phyloP scores from a whole-genome alignment of 139 green algal genomes.

The Pycnococcus provasolii region DNA sequence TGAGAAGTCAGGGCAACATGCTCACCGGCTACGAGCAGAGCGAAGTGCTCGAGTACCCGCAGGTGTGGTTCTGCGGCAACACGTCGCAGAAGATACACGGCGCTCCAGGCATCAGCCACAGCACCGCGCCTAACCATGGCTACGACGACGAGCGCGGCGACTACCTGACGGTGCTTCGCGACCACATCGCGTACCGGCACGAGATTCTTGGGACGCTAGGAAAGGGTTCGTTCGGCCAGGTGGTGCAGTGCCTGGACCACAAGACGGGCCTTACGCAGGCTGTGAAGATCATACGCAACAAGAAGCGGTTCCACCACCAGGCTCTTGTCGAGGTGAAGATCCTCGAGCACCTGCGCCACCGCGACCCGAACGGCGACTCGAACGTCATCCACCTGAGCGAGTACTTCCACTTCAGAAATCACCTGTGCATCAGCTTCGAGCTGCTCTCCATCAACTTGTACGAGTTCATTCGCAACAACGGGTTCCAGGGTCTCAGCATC shows the following conservation, averaged over 20 bases:
- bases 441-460: conserved; percentile 77
- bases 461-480: conserved; percentile 74
- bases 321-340: conserved; percentile 69
- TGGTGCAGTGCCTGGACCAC: conserved; percentile 72
- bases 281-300: conserved; percentile 81
- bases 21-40: conserved; percentile 66
- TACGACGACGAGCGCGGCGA: conserved; percentile 76
- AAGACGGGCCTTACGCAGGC: conserved; percentile 51
- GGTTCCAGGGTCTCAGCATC: conserved; percentile 57
- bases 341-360: conserved; percentile 43
- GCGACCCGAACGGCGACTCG: conserved; percentile 16
- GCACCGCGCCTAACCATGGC: conserved; percentile 40
- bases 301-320: conserved; percentile 77
- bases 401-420: conserved; percentile 67
- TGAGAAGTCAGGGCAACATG: conserved; percentile 46
- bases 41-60: conserved; percentile 62
- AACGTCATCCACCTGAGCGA: conserved; percentile 58
- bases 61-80: conserved; percentile 58
- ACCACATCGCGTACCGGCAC: conserved; percentile 66
- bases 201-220: conserved; percentile 56
- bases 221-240: conserved; percentile 69
- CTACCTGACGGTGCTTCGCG: conserved; percentile 46
- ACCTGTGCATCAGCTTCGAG: conserved; percentile 82
- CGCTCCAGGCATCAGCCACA: conserved; percentile 27
- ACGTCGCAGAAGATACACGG: conserved; percentile 42